Evolutionary conservation across 306 rosid species (phyloP), one percentile per base, ranked within the genome.

Genomic region (Cucurbita moschata): DNA sequence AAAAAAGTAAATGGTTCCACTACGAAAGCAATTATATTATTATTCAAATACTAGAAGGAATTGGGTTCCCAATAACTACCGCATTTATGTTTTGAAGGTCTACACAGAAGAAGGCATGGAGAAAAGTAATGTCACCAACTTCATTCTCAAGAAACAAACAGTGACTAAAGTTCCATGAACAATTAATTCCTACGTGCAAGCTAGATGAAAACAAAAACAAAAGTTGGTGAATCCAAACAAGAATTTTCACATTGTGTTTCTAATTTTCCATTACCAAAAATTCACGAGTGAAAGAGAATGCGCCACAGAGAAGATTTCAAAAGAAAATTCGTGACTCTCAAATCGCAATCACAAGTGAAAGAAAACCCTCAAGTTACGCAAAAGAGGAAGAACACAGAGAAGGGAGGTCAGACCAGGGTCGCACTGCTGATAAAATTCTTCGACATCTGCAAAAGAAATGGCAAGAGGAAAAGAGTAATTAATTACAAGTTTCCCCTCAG

Each of bases 331-430:
- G 19, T 66, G 71, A 66, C 54, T 43, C 37, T 46, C 72, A 10
- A 66, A 66, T 11, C 54, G 38, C 54, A 66, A 43, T 43, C 9
- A 10, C 54, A 42, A 66, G 37, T 19, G 43, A 65, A 42, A 8
- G 47, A 63, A 23, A 42, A 46, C 11, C 67, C 16, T 11, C 19
- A 21, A 46, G 5, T 3, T 37, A 56, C 10, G 26, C 26, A 62
- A 72, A 54, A 35, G 18, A 39, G 46, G 52, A 19, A 60, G 38
- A 26, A 39, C 21, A 75, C 18, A 63, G 49, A 42, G 30, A 78
- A 71, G 73, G 19, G 74, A 52, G 74, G 70, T 82, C 89, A 80
- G 78, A 87, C 92, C 89, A 62, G 92, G 96, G 85, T 89, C 89
- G 69, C 90, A 87, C 83, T 79, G 87, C 76, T 72, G 81, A 72